Base-by-base conservation (phyloP, 768 basidiomycete species). In the Suillus discolor region DNA sequence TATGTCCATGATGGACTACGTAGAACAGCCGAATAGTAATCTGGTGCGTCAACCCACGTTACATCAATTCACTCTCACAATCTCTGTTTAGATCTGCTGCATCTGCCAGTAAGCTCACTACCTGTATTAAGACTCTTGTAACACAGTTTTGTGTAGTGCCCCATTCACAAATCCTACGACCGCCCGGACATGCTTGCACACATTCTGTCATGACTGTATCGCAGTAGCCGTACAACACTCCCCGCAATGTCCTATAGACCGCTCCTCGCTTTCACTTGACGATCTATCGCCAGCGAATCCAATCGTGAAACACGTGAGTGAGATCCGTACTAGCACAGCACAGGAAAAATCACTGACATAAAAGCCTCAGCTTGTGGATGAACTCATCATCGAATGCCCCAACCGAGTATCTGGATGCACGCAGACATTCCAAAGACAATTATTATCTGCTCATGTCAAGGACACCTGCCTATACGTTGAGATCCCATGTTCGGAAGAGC, bases 151-250 rank as follows among this genome's bases (percentile, higher is more conserved):
- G 44, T 28, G 54, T 71, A 90, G 89, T 28, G 82, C 83, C 63
- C 92, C 93, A 3, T 95, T 96, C 72, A 78, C 87, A 9, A 85
- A 93, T 38, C 95, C 94, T 12, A 84, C 83, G 1, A 91, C 91
- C 0, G 89, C 92, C 0, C 83, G 78, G 47, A 86, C 89, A 9
- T 96, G 95, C 70, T 82, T 85, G 66, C 95, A 60, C 18, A 96
- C 93, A 0, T 96, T 96, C 75, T 97, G 95, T 75, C 77, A 78
- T n/a, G 89, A 87, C 38, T 97, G 95, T 72, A 92, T 96, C 66
- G 70, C 79, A n/a, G 81, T 82, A 60, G 91, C 94, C 0, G 82
- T 96, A 4, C 74, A 77, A 15, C 85, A 91, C 66, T 86, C 88
- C 94, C 73, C 84, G 0, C 88, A 89, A 67, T 97, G 95, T 74